Evolutionary conservation across 2,329 filamentous ascomycete genomes (phyloP).

Genomic region (Calonectria leucothoes): DNA sequence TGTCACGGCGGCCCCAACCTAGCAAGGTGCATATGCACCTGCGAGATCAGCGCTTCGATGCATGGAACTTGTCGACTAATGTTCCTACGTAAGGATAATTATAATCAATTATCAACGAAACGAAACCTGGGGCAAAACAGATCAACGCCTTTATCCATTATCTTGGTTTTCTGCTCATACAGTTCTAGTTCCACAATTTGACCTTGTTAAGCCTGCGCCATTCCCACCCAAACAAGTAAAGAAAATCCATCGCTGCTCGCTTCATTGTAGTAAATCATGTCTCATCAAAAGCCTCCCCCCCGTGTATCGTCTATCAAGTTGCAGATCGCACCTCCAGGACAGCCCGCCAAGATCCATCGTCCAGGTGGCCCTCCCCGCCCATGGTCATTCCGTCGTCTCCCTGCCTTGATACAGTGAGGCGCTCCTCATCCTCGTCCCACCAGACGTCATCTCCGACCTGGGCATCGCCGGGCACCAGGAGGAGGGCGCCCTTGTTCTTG

Average conservation of each 20-base stretch:
- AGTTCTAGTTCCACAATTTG: conserved; percentile 10
- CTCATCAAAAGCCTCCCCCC: conserved; percentile 1
- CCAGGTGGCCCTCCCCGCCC: conserved; percentile 35
- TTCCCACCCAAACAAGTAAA: conserved; percentile 10
- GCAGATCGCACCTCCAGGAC: conserved; percentile 38
- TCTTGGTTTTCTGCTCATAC: conserved; percentile 5
- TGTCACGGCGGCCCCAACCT: neutral
- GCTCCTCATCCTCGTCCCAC: conserved; percentile 34
- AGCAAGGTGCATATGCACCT: conserved; percentile 12
- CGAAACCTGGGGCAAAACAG: neutral
- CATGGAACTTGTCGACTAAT: conserved; percentile 12
- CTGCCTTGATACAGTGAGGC: conserved; percentile 35
- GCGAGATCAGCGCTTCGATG: conserved; percentile 9
- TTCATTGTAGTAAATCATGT: conserved; percentile 25
- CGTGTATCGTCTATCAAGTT: conserved; percentile 23
- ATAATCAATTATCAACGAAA: conserved; percentile 9
- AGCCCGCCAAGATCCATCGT: conserved; percentile 35
- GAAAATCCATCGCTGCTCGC: conserved; percentile 9
- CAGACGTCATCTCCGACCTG: conserved; percentile 43
- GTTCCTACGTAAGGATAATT: conserved; percentile 20
- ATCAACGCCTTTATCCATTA: conserved; percentile 13
- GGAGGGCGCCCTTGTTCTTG: conserved; percentile 38
- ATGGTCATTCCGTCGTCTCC: conserved; percentile 29
- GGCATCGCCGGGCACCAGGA: conserved; percentile 42
- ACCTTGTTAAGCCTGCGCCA: neutral